phyloP scores from a whole-genome alignment of 768 basidiomycete species.

The Hericium rajendrae region DNA sequence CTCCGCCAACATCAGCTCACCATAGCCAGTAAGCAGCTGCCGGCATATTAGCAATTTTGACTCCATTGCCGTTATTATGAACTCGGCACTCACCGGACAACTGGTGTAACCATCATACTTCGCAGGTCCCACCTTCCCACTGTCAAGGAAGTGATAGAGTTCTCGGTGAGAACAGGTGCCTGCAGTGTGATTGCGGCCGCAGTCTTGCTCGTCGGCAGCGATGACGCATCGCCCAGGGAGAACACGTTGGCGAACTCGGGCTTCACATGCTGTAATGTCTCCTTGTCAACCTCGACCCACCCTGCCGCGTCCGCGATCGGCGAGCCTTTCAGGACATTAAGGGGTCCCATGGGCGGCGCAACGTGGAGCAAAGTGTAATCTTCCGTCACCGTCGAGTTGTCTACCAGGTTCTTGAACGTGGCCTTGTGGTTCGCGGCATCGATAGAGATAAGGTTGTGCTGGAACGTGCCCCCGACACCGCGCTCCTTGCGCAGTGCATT shows the following conservation, averaged over 20 bases:
- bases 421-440: conserved; percentile 66
- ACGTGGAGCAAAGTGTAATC: conserved; percentile 82
- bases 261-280: conserved; percentile 77
- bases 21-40: conserved; percentile 74
- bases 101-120: conserved; percentile 85
- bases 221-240: conserved; percentile 86
- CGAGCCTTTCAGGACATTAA: conserved; percentile 68
- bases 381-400: conserved; percentile 57
- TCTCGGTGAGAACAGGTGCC: conserved; percentile 85
- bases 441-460: conserved; percentile 72
- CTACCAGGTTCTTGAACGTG: conserved; percentile 66
- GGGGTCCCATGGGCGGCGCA: conserved; percentile 87
- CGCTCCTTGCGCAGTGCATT: conserved; percentile 69
- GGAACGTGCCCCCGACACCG: conserved; percentile 72
- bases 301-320: conserved; percentile 74
- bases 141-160: conserved; percentile 69
- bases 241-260: conserved; percentile 77
- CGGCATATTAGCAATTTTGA: background rate
- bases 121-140: conserved; percentile 59
- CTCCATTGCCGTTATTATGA: conserved; percentile 1
- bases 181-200: conserved; percentile 90
- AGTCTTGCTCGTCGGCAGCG: conserved; percentile 91
- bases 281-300: conserved; percentile 82
- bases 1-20: conserved; percentile 79
- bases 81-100: conserved; percentile 54